Conservation (phyloP, 2,329 filamentous ascomycete genomes). For the Coniosporium tulheliwenetii region DNA sequence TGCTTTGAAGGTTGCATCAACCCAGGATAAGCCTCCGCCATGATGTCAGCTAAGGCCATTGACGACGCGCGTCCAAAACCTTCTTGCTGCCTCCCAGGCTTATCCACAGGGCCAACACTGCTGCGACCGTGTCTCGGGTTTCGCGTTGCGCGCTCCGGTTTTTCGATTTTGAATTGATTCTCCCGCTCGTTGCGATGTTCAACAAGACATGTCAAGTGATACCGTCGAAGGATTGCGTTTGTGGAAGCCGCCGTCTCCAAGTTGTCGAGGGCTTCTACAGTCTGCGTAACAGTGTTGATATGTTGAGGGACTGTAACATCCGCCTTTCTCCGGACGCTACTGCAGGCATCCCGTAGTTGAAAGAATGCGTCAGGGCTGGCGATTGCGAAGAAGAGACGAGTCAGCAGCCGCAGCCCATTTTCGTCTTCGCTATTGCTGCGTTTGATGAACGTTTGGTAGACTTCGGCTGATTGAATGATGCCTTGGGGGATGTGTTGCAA, state of each 20-base stretch:
- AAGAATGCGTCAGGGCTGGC: background rate
- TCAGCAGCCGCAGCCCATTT: background rate
- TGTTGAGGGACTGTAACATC: background rate
- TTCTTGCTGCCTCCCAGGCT: background rate
- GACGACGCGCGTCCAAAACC: background rate
- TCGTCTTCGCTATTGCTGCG: background rate
- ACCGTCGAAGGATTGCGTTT: background rate
- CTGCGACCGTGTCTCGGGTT: no score
- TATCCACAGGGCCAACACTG: no score
- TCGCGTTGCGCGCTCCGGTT: background rate
- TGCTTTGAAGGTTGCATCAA: background rate
- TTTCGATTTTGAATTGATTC: background rate
- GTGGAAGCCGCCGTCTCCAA: no score
- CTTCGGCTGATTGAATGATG: constrained; percentile 1
- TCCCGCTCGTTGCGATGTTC: background rate
- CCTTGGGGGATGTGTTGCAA: background rate
- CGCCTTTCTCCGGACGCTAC: background rate
- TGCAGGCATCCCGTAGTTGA: background rate
- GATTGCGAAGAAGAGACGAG: constrained; percentile 1
- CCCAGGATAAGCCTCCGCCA: constrained; percentile 1
- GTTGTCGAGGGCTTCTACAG: background rate
- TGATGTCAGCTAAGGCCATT: constrained; percentile 1
- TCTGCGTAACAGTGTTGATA: background rate
- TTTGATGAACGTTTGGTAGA: constrained; percentile 1
- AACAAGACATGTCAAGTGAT: constrained; percentile 1